Evolutionary conservation across 805 yeast genomes (phyloP).

Genomic region (Schizosaccharomyces japonicus): DNA sequence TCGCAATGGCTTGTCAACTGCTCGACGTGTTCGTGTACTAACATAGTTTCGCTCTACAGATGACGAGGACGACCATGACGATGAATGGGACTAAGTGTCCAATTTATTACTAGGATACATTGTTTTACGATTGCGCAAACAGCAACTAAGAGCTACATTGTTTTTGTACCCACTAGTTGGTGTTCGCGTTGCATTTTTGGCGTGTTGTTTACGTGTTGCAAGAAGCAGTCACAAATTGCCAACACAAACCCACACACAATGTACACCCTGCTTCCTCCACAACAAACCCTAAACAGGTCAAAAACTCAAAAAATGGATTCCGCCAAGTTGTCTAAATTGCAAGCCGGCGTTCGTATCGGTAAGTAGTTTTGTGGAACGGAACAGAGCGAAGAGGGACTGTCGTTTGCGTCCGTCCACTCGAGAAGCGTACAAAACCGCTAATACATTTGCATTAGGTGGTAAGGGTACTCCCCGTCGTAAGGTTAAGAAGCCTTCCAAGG

Average conservation of each 20-base stretch:
- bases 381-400: background rate
- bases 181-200: no score
- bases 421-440: background rate
- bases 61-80: constrained; percentile 7
- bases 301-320: constrained; percentile 10
- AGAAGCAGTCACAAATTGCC: constrained; percentile 3
- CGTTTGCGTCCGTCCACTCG: background rate
- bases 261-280: background rate
- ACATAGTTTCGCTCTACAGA: background rate
- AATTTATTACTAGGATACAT: background rate
- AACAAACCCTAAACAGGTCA: background rate
- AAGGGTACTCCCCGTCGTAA: constrained; percentile 60
- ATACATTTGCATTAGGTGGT: constrained; percentile 17
- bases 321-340: constrained; percentile 72
- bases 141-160: background rate
- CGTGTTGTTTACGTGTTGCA: no score
- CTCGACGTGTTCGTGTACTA: background rate
- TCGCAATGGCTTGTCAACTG: no score
- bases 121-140: background rate
- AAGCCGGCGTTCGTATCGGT: constrained; percentile 63
- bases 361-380: constrained; percentile 12
- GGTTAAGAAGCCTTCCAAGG: constrained; percentile 43
- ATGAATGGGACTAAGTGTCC: constrained; percentile 7
- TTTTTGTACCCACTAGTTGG: background rate
- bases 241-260: background rate